Conservation (phyloP, 1,139 yeast genomes). For the Diutina ranongensis region DNA sequence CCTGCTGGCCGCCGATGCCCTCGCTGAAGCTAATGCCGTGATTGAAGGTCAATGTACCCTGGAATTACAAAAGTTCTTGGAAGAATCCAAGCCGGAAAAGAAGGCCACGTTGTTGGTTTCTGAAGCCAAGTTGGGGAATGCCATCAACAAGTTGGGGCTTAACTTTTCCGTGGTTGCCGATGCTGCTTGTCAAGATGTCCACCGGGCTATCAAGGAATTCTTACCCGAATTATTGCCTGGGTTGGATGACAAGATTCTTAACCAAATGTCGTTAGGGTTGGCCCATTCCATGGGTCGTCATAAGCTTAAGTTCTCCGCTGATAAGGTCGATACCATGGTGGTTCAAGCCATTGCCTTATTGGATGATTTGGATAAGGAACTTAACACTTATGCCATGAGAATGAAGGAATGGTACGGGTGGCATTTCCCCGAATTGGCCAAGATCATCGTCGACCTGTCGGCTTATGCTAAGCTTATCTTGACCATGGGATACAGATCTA, state of each 20-base stretch:
- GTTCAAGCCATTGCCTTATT: slow-evolving; percentile 96
- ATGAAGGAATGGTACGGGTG: slow-evolving; percentile 99
- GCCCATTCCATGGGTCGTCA: slow-evolving; percentile 98
- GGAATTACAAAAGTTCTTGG: slow-evolving; percentile 64
- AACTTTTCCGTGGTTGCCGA: slow-evolving; percentile 86
- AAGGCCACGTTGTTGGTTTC: slow-evolving; percentile 86
- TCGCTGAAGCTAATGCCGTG: slow-evolving; percentile 87
- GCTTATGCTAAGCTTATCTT: slow-evolving; percentile 88
- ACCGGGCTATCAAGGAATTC: slow-evolving; percentile 90
- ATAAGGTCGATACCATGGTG: slow-evolving; percentile 96
- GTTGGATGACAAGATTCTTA: slow-evolving; percentile 68
- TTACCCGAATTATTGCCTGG: slow-evolving; percentile 94
- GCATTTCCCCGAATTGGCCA: slow-evolving; percentile 99
- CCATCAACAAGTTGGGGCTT: slow-evolving; percentile 88
- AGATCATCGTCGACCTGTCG: slow-evolving; percentile 89
- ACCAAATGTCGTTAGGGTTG: slow-evolving; percentile 93
- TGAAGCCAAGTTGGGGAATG: slow-evolving; percentile 90
- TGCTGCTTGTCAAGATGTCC: slow-evolving; percentile 87
- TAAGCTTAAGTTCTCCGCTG: slow-evolving; percentile 93
- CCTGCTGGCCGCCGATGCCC: slow-evolving; percentile 87
- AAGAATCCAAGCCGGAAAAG: slow-evolving; percentile 77
- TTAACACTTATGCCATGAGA: slow-evolving; percentile 97
- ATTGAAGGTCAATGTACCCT: slow-evolving; percentile 91
- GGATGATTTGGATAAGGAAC: slow-evolving; percentile 94
- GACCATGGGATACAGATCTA: slow-evolving; percentile 90